Conservation (phyloP, 768 basidiomycete genomes). For the Boletus insuetus region DNA sequence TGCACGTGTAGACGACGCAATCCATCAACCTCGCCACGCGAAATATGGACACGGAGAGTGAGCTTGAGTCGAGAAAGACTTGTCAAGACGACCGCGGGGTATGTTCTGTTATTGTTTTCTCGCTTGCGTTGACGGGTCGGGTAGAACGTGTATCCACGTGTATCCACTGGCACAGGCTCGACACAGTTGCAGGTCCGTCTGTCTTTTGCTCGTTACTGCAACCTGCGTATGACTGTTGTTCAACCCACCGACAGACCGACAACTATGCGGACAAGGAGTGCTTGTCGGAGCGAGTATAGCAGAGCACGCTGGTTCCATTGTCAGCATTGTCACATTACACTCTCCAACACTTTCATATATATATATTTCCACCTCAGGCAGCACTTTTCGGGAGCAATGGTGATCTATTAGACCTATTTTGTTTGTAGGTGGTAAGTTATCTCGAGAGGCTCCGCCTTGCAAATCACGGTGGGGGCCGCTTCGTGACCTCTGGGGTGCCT, state of each 20-base stretch:
- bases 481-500: too few species aligned
- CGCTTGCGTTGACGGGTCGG: background rate
- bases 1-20: constrained; percentile 10
- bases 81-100: constrained; percentile 16
- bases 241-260: background rate
- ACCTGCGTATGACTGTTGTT: background rate
- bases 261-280: background rate
- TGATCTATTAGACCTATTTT: too few species aligned
- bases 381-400: too few species aligned
- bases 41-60: background rate
- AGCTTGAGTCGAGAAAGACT: constrained; percentile 16
- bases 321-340: too few species aligned
- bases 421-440: too few species aligned
- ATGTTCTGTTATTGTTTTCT: background rate
- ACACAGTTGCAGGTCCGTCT: constrained; percentile 19
- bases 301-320: background rate
- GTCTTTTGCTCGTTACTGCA: too few species aligned
- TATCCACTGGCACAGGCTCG: constrained; percentile 11
- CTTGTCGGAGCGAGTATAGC: background rate
- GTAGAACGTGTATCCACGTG: constrained; percentile 15
- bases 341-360: too few species aligned
- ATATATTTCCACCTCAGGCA: too few species aligned
- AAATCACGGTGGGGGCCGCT: too few species aligned
- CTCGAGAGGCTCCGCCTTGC: too few species aligned
- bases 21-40: constrained; percentile 13